A percentile compares a stretch with the other conserved stretches of the same genome.
Conservation (phyloP, 1,139 yeast genomes). For the Yamadazyma atmosphaerica region DNA sequence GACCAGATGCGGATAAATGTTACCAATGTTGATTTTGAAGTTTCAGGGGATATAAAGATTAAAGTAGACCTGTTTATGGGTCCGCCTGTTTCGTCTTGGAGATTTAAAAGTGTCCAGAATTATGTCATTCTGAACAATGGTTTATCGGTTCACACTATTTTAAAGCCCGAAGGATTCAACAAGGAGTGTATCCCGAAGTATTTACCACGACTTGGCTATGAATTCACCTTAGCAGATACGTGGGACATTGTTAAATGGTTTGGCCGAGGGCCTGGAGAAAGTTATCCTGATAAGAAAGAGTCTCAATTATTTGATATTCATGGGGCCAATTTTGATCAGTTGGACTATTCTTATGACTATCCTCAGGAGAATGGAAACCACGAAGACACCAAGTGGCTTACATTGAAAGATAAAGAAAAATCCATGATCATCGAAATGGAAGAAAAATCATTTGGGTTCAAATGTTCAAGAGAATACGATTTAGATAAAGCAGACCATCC, state of each 20-base stretch:
- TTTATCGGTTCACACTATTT: constrained; percentile 8
- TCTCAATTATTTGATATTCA: constrained; percentile 25
- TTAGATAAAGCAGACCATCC: constrained; percentile 30
- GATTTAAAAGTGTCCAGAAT: constrained; percentile 12
- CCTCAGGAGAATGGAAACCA: constrained; percentile 40
- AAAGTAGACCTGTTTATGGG: constrained; percentile 9
- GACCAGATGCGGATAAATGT: constrained; percentile 11
- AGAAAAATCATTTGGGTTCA: constrained; percentile 15
- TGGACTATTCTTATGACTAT: constrained; percentile 27
- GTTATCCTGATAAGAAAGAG: constrained; percentile 29
- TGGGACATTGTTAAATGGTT: constrained; percentile 24
- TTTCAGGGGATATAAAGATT: constrained; percentile 2
- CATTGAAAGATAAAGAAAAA: background rate
- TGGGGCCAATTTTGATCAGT: constrained; percentile 11
- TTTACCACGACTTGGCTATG: constrained; percentile 19
- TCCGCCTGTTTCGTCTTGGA: constrained; percentile 18
- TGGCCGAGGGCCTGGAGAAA: constrained; percentile 35
- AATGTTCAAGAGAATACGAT: constrained; percentile 21
- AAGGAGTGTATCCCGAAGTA: constrained; percentile 12
- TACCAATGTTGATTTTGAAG: constrained; percentile 4
- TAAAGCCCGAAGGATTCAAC: constrained; percentile 8
- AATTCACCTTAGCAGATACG: constrained; percentile 12
- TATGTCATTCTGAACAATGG: constrained; percentile 10
- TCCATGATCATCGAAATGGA: constrained; percentile 3
- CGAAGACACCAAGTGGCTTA: constrained; percentile 28